Conservation (phyloP, 140 eudicot species). For the Cichorium intybus region DNA sequence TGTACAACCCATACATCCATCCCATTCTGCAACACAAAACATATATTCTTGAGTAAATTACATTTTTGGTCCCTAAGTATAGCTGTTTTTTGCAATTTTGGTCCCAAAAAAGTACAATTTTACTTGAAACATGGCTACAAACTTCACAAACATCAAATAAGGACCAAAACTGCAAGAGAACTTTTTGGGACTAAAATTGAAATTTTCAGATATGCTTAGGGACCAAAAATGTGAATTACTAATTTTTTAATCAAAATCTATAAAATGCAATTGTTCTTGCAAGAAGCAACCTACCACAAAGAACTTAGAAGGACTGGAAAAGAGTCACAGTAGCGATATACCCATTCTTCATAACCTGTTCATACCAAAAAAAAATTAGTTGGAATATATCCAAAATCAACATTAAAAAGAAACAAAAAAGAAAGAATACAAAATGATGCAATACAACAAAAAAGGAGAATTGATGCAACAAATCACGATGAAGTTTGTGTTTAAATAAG, state of each 20-base stretch:
- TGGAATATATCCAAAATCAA: neutral
- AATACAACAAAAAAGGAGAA: neutral
- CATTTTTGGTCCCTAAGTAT: no score
- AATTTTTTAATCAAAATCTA: neutral
- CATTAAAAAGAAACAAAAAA: neutral
- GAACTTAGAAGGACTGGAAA: constrained; percentile 58
- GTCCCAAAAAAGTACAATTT: no score
- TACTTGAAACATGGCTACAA: no score
- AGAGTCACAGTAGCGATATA: constrained; percentile 94
- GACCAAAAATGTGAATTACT: no score
- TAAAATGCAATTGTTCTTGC: neutral
- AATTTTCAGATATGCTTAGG: no score
- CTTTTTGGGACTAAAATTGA: no score
- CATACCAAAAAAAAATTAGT: neutral
- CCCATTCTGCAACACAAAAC: constrained; percentile 20
- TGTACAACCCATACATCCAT: constrained; percentile 27
- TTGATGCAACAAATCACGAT: neutral
- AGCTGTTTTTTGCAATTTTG: no score
- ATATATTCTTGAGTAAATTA: no score
- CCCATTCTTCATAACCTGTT: constrained; percentile 92
- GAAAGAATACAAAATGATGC: neutral
- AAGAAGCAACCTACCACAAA: constrained; percentile 20
- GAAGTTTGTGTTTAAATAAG: no score
- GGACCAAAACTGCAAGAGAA: no score
- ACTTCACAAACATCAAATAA: no score